Percentiles rank a stretch among this genome's conserved stretches.
Conservation (phyloP, 495 filamentous ascomycete genomes). For the Neurospora tetrasperma region DNA sequence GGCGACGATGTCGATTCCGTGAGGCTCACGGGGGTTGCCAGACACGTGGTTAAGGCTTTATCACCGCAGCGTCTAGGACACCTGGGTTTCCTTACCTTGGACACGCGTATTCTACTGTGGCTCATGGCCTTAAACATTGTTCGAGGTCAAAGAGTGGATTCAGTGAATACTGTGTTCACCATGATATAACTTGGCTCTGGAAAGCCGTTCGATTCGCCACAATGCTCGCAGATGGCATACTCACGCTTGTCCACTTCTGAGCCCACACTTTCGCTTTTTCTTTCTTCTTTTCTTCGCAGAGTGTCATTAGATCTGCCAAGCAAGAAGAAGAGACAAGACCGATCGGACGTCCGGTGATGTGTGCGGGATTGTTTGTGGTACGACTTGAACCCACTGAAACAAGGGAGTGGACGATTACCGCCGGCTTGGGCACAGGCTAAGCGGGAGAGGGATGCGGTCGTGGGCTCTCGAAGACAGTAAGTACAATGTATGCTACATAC, state of each 20-base stretch:
- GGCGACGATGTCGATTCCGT: neutral
- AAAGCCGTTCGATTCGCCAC: neutral
- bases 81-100: neutral
- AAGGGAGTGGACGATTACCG: neutral
- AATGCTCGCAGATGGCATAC: neutral
- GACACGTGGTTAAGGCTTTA: neutral
- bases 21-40: neutral
- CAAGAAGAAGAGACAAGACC: neutral
- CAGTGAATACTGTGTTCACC: neutral
- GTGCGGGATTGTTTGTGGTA: neutral
- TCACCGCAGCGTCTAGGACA: neutral
- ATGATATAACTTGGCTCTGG: neutral
- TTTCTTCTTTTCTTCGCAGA: neutral
- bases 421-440: neutral
- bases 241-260: neutral
- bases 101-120: neutral
- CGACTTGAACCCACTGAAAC: neutral
- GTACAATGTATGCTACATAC: neutral
- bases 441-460: neutral
- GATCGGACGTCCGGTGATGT: neutral
- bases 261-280: neutral
- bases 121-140: neutral
- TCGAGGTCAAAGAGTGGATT: neutral
- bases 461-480: neutral
- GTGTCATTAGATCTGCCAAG: neutral